A percentile compares a stretch with the other conserved stretches of the same genome.
These are phyloP conservation scores for Aureobasidium subglaciale DNA, from an alignment of 2,329 filamentous ascomycete species.

Conservation along the genomic window DNA sequence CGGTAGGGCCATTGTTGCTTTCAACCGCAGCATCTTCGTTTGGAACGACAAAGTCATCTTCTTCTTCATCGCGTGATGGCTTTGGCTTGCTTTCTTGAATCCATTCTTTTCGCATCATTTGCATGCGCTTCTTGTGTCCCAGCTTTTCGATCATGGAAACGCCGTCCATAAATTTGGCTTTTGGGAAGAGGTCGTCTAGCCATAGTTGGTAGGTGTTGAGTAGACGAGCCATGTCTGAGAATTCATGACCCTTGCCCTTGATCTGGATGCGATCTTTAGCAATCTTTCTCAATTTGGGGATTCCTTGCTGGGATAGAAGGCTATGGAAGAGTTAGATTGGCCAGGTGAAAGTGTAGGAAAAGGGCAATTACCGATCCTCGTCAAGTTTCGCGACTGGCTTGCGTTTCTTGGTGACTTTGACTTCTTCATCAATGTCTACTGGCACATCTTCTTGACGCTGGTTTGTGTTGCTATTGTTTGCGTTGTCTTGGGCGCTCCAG, in stretches of 20 bases:
- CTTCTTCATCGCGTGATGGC: conserved; percentile 20
- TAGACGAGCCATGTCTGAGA: conserved; percentile 72
- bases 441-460: conserved; percentile 23
- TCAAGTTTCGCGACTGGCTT: conserved; percentile 80
- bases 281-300: conserved; percentile 69
- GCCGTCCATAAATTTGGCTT: conserved; percentile 87
- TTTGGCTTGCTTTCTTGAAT: conserved; percentile 67
- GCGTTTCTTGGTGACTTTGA: conserved; percentile 71
- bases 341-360: not conserved
- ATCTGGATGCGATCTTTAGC: conserved; percentile 65
- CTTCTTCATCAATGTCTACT: conserved; percentile 73
- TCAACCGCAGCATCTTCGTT: conserved; percentile 12
- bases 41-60: conserved; percentile 15
- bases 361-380: conserved; percentile 55
- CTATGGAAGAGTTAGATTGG: conserved; percentile 35
- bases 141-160: conserved; percentile 86
- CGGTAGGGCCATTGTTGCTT: not conserved
- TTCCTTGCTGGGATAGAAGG: conserved; percentile 73
- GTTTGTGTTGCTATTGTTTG: conserved; percentile 38
- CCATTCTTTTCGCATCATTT: conserved; percentile 70
- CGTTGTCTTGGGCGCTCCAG: conserved; percentile 23
- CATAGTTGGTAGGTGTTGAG: conserved; percentile 91
- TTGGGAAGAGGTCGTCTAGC: conserved; percentile 93
- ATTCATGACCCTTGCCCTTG: conserved; percentile 95
- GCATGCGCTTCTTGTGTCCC: conserved; percentile 75